Conservation (phyloP, 75 land plant genomes). For the Picea sitchensis region DNA sequence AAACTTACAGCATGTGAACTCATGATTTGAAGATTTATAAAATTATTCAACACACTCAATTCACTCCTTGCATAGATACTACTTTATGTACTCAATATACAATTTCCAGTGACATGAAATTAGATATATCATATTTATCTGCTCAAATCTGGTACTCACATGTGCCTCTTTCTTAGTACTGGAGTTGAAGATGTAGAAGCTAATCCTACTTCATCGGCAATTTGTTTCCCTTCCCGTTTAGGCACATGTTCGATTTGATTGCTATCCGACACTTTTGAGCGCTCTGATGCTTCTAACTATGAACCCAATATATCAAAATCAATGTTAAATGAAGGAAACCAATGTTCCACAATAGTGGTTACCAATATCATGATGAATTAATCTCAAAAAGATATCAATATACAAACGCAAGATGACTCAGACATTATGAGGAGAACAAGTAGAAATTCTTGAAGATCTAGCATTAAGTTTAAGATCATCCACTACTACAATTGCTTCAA, state of each 20-base stretch:
- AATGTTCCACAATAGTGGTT: neutral
- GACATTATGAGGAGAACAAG: no score
- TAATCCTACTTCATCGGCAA: slow-evolving; percentile 4
- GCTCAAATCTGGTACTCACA: slow-evolving; percentile 17
- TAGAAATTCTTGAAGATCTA: no score
- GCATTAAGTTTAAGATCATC: no score
- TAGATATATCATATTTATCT: neutral
- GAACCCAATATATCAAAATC: neutral
- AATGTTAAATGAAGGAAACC: neutral
- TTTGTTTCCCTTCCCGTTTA: slow-evolving; percentile 9
- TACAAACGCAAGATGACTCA: no score
- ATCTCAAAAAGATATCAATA: no score
- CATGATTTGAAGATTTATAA: neutral
- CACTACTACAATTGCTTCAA: no score
- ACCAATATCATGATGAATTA: no score
- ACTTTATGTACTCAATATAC: neutral
- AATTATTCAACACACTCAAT: neutral
- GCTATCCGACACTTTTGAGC: neutral
- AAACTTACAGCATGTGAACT: neutral
- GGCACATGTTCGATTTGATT: slow-evolving; percentile 12
- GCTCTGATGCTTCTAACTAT: neutral
- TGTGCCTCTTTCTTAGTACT: slow-evolving; percentile 41
- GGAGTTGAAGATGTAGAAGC: slow-evolving; percentile 16
- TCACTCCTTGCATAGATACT: neutral
- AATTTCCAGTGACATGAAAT: neutral